Conservation (phyloP, 2,329 filamentous ascomycete genomes). For the Passalora sequoiae region DNA sequence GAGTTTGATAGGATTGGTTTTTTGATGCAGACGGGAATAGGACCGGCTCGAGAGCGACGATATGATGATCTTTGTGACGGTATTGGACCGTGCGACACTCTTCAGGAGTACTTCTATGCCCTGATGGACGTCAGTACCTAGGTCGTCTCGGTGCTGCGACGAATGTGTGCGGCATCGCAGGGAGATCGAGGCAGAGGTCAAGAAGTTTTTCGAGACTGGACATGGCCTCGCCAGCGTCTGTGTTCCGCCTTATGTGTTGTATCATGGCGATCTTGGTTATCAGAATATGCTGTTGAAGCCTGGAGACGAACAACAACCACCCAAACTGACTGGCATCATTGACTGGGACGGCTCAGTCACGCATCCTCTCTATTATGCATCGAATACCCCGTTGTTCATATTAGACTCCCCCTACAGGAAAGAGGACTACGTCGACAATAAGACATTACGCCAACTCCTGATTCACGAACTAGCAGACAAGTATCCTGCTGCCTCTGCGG, state of each 20-base stretch:
- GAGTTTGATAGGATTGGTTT: slow-evolving; percentile 13
- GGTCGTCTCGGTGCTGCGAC: background rate
- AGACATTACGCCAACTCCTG: slow-evolving; percentile 12
- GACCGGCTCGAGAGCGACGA: slow-evolving; percentile 1
- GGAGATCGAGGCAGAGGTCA: background rate
- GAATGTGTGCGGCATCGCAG: background rate
- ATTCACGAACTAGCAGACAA: slow-evolving; percentile 1
- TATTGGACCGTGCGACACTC: slow-evolving; percentile 7
- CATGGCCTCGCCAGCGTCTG: background rate
- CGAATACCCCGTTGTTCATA: slow-evolving; percentile 15
- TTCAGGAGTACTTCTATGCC: slow-evolving; percentile 3
- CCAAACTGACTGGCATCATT: slow-evolving; percentile 12
- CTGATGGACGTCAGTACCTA: background rate
- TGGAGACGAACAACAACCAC: background rate
- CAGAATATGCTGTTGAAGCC: slow-evolving; percentile 10
- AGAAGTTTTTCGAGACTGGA: background rate
- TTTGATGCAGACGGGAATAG: slow-evolving; percentile 9
- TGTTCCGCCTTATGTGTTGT: slow-evolving; percentile 12
- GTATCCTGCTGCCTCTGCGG: slow-evolving; percentile 3
- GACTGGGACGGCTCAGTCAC: slow-evolving; percentile 19
- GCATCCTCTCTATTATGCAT: slow-evolving; percentile 12
- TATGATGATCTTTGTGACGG: slow-evolving; percentile 1
- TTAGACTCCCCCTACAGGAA: slow-evolving; percentile 2
- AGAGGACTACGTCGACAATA: slow-evolving; percentile 9
- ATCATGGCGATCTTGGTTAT: slow-evolving; percentile 14